Base-by-base conservation (phyloP, 2,329 filamentous ascomycete species). In the Chaetomiaceae sp. region DNA sequence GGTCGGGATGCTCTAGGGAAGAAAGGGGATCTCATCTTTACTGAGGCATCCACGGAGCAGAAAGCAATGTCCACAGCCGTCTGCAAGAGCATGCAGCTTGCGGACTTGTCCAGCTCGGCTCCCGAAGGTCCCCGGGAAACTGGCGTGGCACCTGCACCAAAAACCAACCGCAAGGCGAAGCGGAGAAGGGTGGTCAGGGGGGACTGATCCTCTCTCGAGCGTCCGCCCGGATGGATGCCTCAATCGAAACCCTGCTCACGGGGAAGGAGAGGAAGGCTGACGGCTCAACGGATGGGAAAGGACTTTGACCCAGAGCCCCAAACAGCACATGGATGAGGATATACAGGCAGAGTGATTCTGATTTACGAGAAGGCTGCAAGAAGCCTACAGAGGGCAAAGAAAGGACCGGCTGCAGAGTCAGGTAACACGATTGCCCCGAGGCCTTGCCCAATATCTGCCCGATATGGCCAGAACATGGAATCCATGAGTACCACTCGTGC, bases 21-120 rank as follows among this genome's bases (percentile, higher is more conserved):
- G 48, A 78, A 73, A 12, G 87, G 87, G 19, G 83, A 89, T 66
- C 65, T 89, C 42, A 84, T 86, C 1, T 86, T 92, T 62, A 81
- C 84, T 0, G 86, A 90, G 64, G 77, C 73, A 8, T 30, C 4
- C 64, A 67, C 21, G 64, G 68, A 41, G 60, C 60, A 41, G 53
- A 56, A 31, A 49, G n/a, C 16, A 17, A 39, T 14, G 27, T n/a
- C 10, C 5, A 50, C 25, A 33, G 21, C 16, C 4, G n/a, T n/a
- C n/a, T n/a, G n/a, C n/a, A n/a, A n/a, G n/a, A n/a, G n/a, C n/a
- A 12, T 12, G n/a, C 30, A 33, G 17, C 34, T 8, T 13, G 10
- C 27, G 5, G 17, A 31, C 23, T 25, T 16, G 35, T 16, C 39
- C 16, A 14, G n/a, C 1, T 21, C 5, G 13, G 2, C 14, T 10